Conservation (phyloP, 2,329 filamentous ascomycete species). For the Arthroderma sp. region DNA sequence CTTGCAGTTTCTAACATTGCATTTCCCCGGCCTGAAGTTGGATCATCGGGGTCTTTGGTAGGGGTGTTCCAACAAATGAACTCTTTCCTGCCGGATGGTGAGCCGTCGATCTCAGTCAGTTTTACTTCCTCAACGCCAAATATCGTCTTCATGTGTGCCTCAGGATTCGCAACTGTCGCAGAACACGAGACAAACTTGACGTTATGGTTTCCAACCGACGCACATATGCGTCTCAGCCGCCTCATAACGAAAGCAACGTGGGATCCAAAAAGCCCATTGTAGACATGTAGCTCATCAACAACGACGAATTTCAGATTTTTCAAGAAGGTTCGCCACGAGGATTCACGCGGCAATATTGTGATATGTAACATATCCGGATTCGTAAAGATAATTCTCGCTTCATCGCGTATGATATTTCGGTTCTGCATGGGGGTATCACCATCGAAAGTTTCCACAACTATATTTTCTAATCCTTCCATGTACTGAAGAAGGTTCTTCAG, state of each 20-base stretch:
- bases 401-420: constrained; percentile 67
- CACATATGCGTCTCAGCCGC: constrained; percentile 71
- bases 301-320: constrained; percentile 84
- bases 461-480: constrained; percentile 61
- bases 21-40: constrained; percentile 72
- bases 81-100: constrained; percentile 82
- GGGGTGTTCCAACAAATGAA: constrained; percentile 98
- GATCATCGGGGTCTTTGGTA: constrained; percentile 76
- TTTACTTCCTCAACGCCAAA: constrained; percentile 74
- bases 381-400: constrained; percentile 87
- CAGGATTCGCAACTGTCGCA: constrained; percentile 85
- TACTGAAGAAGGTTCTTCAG: constrained; percentile 72
- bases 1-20: constrained; percentile 75
- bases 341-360: constrained; percentile 83
- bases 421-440: constrained; percentile 79
- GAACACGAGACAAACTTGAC: constrained; percentile 93
- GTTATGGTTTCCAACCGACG: constrained; percentile 70
- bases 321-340: constrained; percentile 76
- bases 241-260: constrained; percentile 95
- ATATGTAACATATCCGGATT: constrained; percentile 98
- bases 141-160: constrained; percentile 84
- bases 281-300: constrained; percentile 84
- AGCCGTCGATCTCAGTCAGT: constrained; percentile 81
- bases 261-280: constrained; percentile 86
- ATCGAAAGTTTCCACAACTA: constrained; percentile 85